A percentile compares a stretch with the other conserved stretches of the same genome.
Conservation (phyloP, 164 flowering plant species). For the Tinospora cordifolia region DNA sequence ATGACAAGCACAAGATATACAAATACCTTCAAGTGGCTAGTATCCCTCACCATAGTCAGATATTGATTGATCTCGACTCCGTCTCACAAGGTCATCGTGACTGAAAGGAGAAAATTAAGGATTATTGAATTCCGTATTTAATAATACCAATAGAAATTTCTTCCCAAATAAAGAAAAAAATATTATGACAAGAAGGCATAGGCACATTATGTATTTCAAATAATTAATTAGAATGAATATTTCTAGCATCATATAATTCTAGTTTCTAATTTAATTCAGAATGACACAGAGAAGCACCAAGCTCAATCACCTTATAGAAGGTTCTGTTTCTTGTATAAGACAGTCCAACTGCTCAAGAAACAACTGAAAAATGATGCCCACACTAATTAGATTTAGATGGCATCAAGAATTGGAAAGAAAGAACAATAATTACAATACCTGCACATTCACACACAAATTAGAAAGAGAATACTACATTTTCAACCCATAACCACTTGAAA, state of each 20-base stretch:
- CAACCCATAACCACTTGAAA: neutral
- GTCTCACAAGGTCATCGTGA: conserved; percentile 60
- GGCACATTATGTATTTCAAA: no score
- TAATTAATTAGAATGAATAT: neutral
- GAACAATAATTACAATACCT: no score
- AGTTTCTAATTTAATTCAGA: neutral
- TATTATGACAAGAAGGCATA: neutral
- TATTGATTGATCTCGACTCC: conserved; percentile 74
- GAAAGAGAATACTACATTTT: neutral
- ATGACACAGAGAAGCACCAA: neutral
- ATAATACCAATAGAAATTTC: neutral
- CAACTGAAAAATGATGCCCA: conserved; percentile 41
- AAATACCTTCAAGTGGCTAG: conserved; percentile 2
- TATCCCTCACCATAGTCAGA: conserved; percentile 81
- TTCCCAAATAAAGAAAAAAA: neutral
- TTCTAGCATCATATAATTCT: neutral
- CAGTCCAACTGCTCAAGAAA: conserved; percentile 84
- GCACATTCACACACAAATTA: neutral
- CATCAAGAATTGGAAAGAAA: neutral
- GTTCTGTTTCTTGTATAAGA: conserved; percentile 59
- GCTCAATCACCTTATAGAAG: conserved; percentile 56
- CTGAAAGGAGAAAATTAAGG: conserved; percentile 34
- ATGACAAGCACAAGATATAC: conserved; percentile 7
- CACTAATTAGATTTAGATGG: conserved; percentile 7
- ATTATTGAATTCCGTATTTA: neutral